Evolutionary conservation across 164 flowering plant species (phyloP).

Genomic region (Sedum album): DNA sequence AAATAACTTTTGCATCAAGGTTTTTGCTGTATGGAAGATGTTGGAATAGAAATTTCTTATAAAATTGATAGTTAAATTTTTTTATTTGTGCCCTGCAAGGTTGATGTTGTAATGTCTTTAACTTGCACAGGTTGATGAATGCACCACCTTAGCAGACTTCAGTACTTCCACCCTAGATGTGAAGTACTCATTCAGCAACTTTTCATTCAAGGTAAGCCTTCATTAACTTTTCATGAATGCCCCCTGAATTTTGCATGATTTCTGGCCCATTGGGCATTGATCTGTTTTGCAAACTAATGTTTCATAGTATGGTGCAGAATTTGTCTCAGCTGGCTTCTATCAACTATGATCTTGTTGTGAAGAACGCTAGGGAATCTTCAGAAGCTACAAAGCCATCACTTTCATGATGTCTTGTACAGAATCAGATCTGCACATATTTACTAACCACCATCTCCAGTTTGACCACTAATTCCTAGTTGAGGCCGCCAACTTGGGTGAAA

Average conservation of each 20-base stretch:
- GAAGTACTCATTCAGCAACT: conserved; percentile 88
- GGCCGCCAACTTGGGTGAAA: not conserved
- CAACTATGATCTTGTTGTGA: conserved; percentile 71
- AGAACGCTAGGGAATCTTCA: conserved; percentile 42
- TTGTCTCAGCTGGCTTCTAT: conserved; percentile 96
- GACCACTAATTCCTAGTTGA: not conserved
- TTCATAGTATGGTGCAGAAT: conserved; percentile 42
- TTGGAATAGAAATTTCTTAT: no score
- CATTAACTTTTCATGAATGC: not conserved
- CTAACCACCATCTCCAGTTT: not conserved
- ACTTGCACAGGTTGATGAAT: conserved; percentile 71
- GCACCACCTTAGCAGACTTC: conserved; percentile 73
- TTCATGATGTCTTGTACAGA: not conserved
- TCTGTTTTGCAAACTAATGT: not conserved
- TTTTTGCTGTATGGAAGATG: no score
- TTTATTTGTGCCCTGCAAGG: not conserved
- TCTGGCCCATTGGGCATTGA: no score
- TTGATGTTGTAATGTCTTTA: not conserved
- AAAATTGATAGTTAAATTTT: no score
- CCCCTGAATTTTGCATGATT: no score
- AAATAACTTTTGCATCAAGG: not conserved
- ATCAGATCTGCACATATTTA: not conserved
- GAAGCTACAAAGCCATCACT: conserved; percentile 32
- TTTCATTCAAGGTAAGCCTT: conserved; percentile 84
- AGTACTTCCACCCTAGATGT: conserved; percentile 40